Conservation (phyloP, 805 yeast genomes). For the Kluyveromyces siamensis region DNA sequence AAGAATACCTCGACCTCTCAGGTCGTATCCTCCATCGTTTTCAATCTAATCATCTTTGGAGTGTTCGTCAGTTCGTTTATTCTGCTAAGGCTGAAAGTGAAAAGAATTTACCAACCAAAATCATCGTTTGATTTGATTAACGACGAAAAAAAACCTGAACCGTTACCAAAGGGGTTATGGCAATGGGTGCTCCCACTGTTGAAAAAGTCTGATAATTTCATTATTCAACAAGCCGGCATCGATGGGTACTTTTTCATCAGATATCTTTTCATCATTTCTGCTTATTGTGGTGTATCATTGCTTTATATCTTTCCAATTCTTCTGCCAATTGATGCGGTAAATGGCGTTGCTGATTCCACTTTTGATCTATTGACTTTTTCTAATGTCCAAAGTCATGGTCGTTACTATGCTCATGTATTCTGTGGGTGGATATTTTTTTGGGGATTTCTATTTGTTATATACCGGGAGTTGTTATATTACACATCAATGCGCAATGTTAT, state of each 20-base stretch:
- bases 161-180: conserved; percentile 59
- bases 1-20: conserved; percentile 55
- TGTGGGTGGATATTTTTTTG: conserved; percentile 76
- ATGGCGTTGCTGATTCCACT: conserved; percentile 55
- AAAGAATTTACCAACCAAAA: conserved; percentile 79
- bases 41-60: conserved; percentile 60
- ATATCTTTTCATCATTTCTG: conserved; percentile 51
- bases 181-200: conserved; percentile 63
- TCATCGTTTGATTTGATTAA: conserved; percentile 51
- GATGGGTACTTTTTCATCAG: conserved; percentile 90
- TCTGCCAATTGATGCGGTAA: conserved; percentile 74
- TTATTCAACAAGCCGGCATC: conserved; percentile 82
- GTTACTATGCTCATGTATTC: conserved; percentile 83
- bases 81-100: conserved; percentile 56
- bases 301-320: conserved; percentile 53
- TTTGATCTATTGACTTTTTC: conserved; percentile 71
- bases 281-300: conserved; percentile 47
- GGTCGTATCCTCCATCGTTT: conserved; percentile 60
- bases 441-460: conserved; percentile 57
- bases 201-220: conserved; percentile 59
- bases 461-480: conserved; percentile 75
- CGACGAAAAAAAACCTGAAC: conserved; percentile 60
- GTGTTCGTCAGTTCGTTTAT: conserved; percentile 55
- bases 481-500: conserved; percentile 69
- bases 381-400: conserved; percentile 48